These are phyloP conservation scores for Sarocladium brachiariae DNA, from an alignment of 2,329 filamentous ascomycete genomes.

Conservation along the genomic window DNA sequence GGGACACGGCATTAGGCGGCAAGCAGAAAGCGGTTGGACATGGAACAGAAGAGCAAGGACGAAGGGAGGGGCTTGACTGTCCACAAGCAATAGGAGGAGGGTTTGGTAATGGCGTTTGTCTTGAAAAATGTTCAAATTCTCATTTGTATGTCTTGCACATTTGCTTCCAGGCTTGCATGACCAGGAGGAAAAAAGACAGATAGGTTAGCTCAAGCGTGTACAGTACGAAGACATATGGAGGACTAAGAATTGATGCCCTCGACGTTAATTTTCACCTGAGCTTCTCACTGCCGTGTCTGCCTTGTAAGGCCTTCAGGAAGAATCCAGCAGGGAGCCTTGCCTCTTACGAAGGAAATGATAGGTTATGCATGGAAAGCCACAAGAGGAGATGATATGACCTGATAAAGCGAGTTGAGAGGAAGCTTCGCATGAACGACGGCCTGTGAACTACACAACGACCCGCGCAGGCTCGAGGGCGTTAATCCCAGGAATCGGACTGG, in stretches of 20 bases:
- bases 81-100: neutral
- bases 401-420: no score
- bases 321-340: neutral
- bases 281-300: neutral
- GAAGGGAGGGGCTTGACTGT: neutral
- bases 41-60: neutral
- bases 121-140: slow-evolving; percentile 5
- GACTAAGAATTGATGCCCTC: no score
- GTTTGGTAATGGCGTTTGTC: slow-evolving; percentile 3
- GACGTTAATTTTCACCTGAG: no score
- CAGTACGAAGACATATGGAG: neutral
- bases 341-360: neutral
- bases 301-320: neutral
- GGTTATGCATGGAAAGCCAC: neutral
- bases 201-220: neutral
- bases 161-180: neutral
- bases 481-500: slow-evolving; percentile 6
- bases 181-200: neutral
- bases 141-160: neutral
- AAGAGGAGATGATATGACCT: neutral
- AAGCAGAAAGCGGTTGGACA: neutral
- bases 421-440: neutral
- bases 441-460: neutral
- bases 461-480: slow-evolving; percentile 6
- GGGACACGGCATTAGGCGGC: neutral